Evolutionary conservation across 2,329 filamentous ascomycete genomes (phyloP), one percentile per base, ranked within the genome.

Genomic region (Albifimbria verrucaria): DNA sequence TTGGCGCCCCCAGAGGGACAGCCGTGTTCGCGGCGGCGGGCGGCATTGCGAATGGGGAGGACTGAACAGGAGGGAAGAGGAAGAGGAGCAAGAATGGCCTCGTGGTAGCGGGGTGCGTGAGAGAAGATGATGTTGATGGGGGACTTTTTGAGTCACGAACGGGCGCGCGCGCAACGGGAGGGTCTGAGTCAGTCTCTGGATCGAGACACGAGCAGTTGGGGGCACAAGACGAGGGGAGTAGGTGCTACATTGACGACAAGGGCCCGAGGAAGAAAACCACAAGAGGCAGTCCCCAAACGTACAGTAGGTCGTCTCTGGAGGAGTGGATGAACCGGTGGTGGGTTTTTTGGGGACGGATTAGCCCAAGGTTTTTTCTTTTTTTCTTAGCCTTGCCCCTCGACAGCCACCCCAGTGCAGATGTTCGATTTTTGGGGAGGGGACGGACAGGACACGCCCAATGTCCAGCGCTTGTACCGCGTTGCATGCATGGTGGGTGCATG

Each of bases 191-290:
- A 23, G 36, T 39, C 41, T 41, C 41, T 21, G 25, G 47, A 24
- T 23, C 10, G 24, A 47, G 20, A 50, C 43, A 49, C 41, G 51
- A 45, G 49, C 42, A 44, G 51, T 48, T 48, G 52, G 50, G 51
- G 56, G 61, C 55, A 59, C 61, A 50, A 41, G 41, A 44, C 22
- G 18, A 44, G 47, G 39, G 49, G 44, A 52, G 52, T 57, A 52
- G 32, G 53, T 53, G 61, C 62, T 65, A 65, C 61, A 65, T 65
- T 61, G 59, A 64, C 57, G 55, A 54, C 32, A 39, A n/a, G n/a
- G n/a, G n/a, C n/a, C n/a, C n/a, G n/a, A n/a, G n/a, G n/a, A n/a
- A n/a, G n/a, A n/a, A n/a, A n/a, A n/a, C n/a, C n/a, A n/a, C n/a
- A n/a, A n/a, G n/a, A n/a, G n/a, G n/a, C n/a, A n/a, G n/a, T n/a